These are phyloP conservation scores for Eucalyptus urophylla DNA, from an alignment of 345 rosid genomes.

Conservation along the genomic window DNA sequence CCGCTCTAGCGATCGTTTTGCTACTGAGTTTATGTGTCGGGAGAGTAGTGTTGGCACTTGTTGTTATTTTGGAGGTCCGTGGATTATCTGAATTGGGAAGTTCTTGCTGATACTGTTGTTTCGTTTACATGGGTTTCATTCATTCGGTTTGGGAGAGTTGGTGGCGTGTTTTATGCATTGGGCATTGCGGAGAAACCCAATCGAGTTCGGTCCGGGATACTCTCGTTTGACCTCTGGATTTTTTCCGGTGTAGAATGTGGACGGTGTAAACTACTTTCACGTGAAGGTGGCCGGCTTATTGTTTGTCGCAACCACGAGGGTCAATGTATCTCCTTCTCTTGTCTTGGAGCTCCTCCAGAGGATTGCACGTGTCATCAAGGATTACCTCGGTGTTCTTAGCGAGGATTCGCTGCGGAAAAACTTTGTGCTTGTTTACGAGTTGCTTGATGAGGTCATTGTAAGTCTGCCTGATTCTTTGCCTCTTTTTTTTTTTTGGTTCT, in stretches of 20 bases:
- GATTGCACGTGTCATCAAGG: conserved; percentile 94
- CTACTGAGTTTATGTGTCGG: not conserved
- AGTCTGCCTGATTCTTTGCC: conserved; percentile 10
- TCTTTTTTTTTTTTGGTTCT: not conserved
- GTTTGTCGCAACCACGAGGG: conserved; percentile 94
- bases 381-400: conserved; percentile 87
- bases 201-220: not conserved
- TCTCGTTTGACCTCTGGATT: not conserved
- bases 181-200: not conserved
- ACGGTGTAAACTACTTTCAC: conserved; percentile 97
- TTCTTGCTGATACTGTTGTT: not conserved
- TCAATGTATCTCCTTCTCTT: conserved; percentile 85
- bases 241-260: conserved; percentile 43
- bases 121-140: not conserved
- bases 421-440: conserved; percentile 90
- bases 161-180: not conserved
- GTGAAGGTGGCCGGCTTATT: conserved; percentile 89
- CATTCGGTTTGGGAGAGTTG: not conserved
- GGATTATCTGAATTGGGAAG: not conserved
- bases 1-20: not conserved
- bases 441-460: conserved; percentile 97
- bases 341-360: conserved; percentile 97
- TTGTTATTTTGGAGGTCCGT: not conserved
- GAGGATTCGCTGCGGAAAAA: conserved; percentile 93
- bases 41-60: not conserved